Conservation (phyloP, 371 early-diverging fungal species). For the Parasitella parasitica region DNA sequence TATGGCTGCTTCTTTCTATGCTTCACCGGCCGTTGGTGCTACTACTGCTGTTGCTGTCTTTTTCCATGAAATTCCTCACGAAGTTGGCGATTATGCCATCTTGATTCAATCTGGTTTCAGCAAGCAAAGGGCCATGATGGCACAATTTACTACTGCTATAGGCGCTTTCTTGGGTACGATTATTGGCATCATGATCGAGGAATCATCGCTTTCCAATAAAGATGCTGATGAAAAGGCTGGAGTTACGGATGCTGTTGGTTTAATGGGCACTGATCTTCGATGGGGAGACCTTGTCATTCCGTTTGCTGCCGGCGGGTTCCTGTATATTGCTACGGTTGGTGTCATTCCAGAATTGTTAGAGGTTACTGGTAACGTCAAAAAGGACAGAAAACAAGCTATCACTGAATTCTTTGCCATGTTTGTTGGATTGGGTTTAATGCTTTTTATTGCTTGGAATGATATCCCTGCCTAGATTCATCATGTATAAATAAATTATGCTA, state of each 20-base stretch:
- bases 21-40: constrained; percentile 82
- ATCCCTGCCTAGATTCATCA: not conserved
- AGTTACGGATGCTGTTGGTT: constrained; percentile 37
- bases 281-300: constrained; percentile 79
- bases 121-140: constrained; percentile 70
- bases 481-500: not conserved
- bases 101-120: constrained; percentile 83
- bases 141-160: constrained; percentile 81
- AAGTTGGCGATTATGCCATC: constrained; percentile 91
- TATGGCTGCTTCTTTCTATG: constrained; percentile 86
- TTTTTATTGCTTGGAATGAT: constrained; percentile 59
- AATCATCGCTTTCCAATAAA: constrained; percentile 28
- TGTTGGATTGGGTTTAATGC: constrained; percentile 61
- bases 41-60: constrained; percentile 89
- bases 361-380: not conserved
- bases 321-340: constrained; percentile 88
- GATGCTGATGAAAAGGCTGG: constrained; percentile 8
- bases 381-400: constrained; percentile 36
- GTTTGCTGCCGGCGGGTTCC: constrained; percentile 86
- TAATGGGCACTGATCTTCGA: constrained; percentile 16
- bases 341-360: constrained; percentile 71
- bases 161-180: constrained; percentile 82
- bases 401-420: constrained; percentile 60
- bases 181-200: constrained; percentile 80
- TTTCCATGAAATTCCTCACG: constrained; percentile 93